A percentile compares a stretch with the other conserved stretches of the same genome.
Conservation (phyloP, 176 grass and related monocot species). For the Aechmea fasciata region DNA sequence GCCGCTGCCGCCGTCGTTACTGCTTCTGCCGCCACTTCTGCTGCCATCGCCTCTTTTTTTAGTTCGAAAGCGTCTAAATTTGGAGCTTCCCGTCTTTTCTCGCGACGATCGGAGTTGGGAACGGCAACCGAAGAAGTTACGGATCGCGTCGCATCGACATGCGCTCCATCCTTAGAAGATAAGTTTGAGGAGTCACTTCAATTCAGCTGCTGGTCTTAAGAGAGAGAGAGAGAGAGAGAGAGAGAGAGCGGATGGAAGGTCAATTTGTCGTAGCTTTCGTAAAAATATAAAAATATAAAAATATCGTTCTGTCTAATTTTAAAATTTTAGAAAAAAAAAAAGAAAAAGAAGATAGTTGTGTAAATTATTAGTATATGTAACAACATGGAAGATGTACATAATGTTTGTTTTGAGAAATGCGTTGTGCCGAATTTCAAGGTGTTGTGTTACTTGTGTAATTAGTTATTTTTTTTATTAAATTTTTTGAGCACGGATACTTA, state of each 20-base stretch:
- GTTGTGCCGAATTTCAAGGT: no score
- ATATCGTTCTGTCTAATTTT: no score
- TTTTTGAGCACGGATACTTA: no score
- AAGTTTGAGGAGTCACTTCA: conserved; percentile 7
- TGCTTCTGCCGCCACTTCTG: neutral
- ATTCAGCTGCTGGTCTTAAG: conserved; percentile 5
- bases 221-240: neutral
- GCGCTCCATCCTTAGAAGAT: neutral
- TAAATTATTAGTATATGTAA: no score
- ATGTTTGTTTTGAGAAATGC: no score
- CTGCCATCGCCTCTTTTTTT: no score
- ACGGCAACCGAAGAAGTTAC: neutral
- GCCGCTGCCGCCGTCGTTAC: neutral
- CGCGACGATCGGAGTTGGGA: neutral
- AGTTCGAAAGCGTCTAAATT: neutral
- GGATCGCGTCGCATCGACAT: neutral
- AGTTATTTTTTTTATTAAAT: no score
- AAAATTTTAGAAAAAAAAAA: no score
- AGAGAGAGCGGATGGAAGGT: neutral
- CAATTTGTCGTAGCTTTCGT: neutral
- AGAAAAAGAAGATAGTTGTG: no score
- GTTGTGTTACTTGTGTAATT: no score
- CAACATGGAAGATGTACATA: no score
- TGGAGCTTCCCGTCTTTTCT: neutral
- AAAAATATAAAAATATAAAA: no score